phyloP scores from a whole-genome alignment of 495 filamentous ascomycete genomes.

The Entonaema liquescens region DNA sequence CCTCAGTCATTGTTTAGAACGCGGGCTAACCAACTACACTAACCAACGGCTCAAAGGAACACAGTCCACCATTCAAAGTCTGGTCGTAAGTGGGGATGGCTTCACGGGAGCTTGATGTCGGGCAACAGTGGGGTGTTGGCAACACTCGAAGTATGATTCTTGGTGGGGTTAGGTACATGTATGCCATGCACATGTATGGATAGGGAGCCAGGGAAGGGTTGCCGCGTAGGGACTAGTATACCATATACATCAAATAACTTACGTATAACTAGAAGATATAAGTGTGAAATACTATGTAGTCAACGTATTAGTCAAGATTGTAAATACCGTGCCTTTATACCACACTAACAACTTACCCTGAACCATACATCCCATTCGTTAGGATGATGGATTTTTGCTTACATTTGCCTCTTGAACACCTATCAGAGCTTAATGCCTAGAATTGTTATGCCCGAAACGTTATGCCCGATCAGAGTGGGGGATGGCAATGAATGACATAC shows the following conservation, averaged over 20 bases:
- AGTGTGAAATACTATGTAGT: background rate
- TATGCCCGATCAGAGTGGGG: constrained; percentile 2
- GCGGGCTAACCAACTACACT: background rate
- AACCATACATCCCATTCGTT: background rate
- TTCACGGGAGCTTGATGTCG: background rate
- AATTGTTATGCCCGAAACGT: background rate
- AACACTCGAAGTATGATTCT: background rate
- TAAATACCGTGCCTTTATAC: background rate
- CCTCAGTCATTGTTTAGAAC: background rate
- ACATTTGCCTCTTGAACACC: background rate
- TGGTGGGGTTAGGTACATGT: background rate
- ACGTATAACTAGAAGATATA: background rate
- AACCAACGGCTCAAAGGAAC: background rate
- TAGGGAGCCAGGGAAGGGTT: background rate
- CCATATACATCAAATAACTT: too few species aligned
- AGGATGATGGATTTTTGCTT: background rate
- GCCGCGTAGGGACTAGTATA: background rate
- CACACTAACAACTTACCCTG: background rate
- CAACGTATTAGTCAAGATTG: background rate
- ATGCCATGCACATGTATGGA: background rate
- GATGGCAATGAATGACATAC: background rate
- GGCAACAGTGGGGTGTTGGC: background rate
- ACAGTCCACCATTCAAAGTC: background rate
- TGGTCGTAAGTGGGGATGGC: background rate
- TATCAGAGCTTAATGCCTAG: background rate